These are phyloP conservation scores for Ustilago vetiveriae DNA, from an alignment of 1,284 basidiomycete genomes.

Conservation along the genomic window DNA sequence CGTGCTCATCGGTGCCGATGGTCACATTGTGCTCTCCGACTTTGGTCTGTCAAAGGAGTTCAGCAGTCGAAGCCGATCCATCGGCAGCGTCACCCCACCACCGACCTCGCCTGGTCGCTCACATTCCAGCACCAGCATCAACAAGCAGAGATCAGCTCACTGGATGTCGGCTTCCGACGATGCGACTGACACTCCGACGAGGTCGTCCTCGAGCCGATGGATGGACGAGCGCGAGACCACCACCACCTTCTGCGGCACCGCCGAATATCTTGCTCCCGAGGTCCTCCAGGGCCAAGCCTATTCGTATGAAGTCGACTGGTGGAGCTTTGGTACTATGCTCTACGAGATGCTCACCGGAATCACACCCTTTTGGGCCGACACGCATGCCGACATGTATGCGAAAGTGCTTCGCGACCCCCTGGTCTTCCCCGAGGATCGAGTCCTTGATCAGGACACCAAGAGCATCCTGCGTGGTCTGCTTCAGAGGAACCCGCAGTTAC, in stretches of 20 bases:
- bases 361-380: slow-evolving; percentile 96
- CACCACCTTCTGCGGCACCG: slow-evolving; percentile 98
- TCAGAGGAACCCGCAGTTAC: slow-evolving; percentile 86
- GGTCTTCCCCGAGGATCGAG: slow-evolving; percentile 85
- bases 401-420: slow-evolving; percentile 86
- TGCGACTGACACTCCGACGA: slow-evolving; percentile 11
- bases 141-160: slow-evolving; percentile 85
- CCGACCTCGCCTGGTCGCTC: slow-evolving; percentile 70
- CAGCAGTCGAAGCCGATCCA: slow-evolving; percentile 78
- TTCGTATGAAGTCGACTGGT: slow-evolving; percentile 99
- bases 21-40: slow-evolving; percentile 99
- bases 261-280: slow-evolving; percentile 99
- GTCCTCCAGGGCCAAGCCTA: slow-evolving; percentile 97
- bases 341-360: slow-evolving; percentile 99
- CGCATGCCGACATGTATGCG: slow-evolving; percentile 93
- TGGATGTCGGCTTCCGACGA: slow-evolving; percentile 80
- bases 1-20: slow-evolving; percentile 96
- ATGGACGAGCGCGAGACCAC: slow-evolving; percentile 98
- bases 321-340: slow-evolving; percentile 97
- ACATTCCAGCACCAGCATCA: slow-evolving; percentile 68
- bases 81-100: slow-evolving; percentile 80
- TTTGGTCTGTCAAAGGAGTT: slow-evolving; percentile 89
- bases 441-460: slow-evolving; percentile 92
- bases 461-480: slow-evolving; percentile 91
- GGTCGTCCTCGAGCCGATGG: slow-evolving; percentile 75